These are phyloP conservation scores for Pyricularia grisea DNA, from an alignment of 2,329 filamentous ascomycete genomes.

Conservation along the genomic window DNA sequence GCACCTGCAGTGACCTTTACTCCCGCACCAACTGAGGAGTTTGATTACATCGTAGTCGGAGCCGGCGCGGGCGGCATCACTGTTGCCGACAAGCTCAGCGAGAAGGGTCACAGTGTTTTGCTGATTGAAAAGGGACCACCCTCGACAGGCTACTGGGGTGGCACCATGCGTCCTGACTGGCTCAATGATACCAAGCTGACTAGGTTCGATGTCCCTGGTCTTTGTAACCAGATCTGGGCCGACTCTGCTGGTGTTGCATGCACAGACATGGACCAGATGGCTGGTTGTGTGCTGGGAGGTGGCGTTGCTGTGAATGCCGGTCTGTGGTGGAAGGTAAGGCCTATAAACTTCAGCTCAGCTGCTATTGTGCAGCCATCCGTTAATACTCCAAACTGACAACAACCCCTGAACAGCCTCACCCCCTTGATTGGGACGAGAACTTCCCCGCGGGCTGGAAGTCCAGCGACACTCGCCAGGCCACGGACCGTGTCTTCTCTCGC, in stretches of 20 bases:
- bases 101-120: constrained; percentile 49
- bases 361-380: constrained; percentile 15
- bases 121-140: constrained; percentile 44
- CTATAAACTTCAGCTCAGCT: not conserved
- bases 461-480: constrained; percentile 48
- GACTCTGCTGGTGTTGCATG: constrained; percentile 52
- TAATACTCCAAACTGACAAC: constrained; percentile 4
- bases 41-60: constrained; percentile 53
- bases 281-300: constrained; percentile 53
- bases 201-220: constrained; percentile 55
- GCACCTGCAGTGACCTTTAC: not conserved
- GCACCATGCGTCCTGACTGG: constrained; percentile 48
- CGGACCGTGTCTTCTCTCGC: constrained; percentile 54
- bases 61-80: constrained; percentile 49
- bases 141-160: constrained; percentile 51
- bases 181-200: constrained; percentile 46
- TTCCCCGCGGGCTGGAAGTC: constrained; percentile 66
- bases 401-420: constrained; percentile 28
- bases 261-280: constrained; percentile 57
- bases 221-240: constrained; percentile 58
- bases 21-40: constrained; percentile 22
- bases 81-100: constrained; percentile 50
- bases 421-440: constrained; percentile 60
- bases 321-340: constrained; percentile 45
- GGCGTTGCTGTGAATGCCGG: constrained; percentile 53